Evolutionary conservation across 768 basidiomycete species (phyloP), one percentile per base, ranked within the genome.

Genomic region (Tulasnella sp.): DNA sequence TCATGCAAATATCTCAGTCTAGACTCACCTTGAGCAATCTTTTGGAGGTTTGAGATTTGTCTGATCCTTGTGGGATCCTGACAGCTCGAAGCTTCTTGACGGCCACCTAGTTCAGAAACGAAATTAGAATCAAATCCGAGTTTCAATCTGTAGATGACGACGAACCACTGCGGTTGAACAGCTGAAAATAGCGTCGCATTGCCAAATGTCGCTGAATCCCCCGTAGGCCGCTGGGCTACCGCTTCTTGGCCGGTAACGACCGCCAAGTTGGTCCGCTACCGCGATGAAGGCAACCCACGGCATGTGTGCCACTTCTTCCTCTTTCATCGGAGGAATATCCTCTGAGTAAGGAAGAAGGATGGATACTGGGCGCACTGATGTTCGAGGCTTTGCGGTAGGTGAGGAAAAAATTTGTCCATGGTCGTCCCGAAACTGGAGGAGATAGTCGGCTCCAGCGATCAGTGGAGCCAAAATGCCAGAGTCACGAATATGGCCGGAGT

Each of bases 181-280:
- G 1, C 16, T 34, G 27, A 68, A 68, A 18, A 14, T 1, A 34
- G 27, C 16, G 12, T 68, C 62, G 12, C 62, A 68, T 68, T 68
- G 62, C 62, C 62, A 68, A 36, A 68, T 68, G 62, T 68, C 62
- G 62, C 62, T 68, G 62, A 68, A 68, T 14, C 62, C 62, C 16
- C 62, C 62, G 12, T 68, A 68, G 0, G 62, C 31, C 0, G 62
- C 31, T 14, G 62, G 62, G 7, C 24, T 34, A 1, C 31, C 14
- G 16, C 9, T 18, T 14, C 62, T 68, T 16, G n/a, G 62, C 31
- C 62, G 12, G 31, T 68, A 68, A 0, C 14, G 31, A 27, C 62
- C 62, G 62, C 62, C 62, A 2, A 0, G 62, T 18, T 36, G 31
- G 62, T 68, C 62, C 16, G 27, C 62, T 8, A 36, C 24, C 27